Conservation (phyloP, 179 eudicot genomes). For the Beta macrorhiza region DNA sequence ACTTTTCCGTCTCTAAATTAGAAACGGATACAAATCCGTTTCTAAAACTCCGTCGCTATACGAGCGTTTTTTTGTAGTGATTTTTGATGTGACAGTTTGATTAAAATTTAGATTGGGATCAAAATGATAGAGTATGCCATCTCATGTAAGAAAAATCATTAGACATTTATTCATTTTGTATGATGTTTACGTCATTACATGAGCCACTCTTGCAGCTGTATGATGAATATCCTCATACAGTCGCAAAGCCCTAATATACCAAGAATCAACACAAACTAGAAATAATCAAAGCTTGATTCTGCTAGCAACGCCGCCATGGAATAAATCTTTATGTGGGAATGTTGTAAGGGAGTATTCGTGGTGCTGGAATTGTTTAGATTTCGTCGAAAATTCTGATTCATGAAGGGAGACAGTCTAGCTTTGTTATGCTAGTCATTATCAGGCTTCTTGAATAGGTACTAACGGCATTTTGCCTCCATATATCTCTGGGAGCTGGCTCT, state of each 20-base stretch:
- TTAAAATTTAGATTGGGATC: neutral
- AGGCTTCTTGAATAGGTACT: constrained; percentile 48
- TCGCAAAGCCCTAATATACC: neutral
- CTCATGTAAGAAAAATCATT: neutral
- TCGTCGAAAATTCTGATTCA: neutral
- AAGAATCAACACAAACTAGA: neutral
- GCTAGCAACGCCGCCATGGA: neutral
- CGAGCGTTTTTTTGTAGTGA: no score
- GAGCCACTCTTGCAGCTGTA: neutral
- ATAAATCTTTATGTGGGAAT: neutral
- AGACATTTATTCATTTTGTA: neutral
- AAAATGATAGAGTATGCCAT: neutral
- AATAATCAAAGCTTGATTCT: neutral
- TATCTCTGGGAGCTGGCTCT: constrained; percentile 68
- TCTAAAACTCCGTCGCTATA: no score
- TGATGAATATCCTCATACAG: constrained; percentile 1
- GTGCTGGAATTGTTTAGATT: neutral
- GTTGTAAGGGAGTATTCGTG: neutral
- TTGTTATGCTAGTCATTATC: constrained; percentile 4
- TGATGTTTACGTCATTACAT: neutral
- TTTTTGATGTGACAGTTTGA: no score
- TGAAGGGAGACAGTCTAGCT: neutral
- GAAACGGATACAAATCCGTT: no score
- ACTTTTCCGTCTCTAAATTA: no score
- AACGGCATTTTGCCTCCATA: constrained; percentile 70